Evolutionary conservation across 2,329 filamentous ascomycete species (phyloP), one percentile per base, ranked within the genome.

Genomic region (Diaporthe batatas): DNA sequence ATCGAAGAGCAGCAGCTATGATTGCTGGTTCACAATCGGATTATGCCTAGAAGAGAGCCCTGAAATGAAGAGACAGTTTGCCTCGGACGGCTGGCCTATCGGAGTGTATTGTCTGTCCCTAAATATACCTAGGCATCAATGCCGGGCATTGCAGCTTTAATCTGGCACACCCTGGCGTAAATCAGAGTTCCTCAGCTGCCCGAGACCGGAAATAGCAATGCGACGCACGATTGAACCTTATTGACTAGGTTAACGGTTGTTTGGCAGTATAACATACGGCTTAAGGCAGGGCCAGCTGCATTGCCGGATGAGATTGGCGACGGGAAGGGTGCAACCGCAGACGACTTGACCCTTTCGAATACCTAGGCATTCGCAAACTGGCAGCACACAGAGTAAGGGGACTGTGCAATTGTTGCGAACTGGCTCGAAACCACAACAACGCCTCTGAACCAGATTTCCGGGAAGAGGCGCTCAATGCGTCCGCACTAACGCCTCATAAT

Each of bases 371-470:
- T 16, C 6, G 42, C 29, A 29, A 49, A 44, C 42, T 36, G 42
- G 18, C 18, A 10, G 59, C 42, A 36, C 29, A 21, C 42, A 49
- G 23, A 64, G 18, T 16, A 11, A 11, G 23, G 32, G 29, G 21
- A 49, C 36, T 44, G 36, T 16, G 59, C 39, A 47, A 32, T n/a
- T 42, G 39, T 42, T 42, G 18, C 16, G 29, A 64, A 32, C 8
- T 32, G 23, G 14, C 6, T 29, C 18, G 25, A 29, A n/a, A 16
- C 14, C 42, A 44, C 10, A 6, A 25, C 16, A 16, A 49, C 10
- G 25, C 44, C 58, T 34, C n/a, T 7, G 42, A 65, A 51, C 59
- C 59, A 49, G 42, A 36, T 65, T 51, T 65, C 29, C 44, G 62
- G 44, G 62, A 67, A 49, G 42, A 49, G 32, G 47, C 62, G 47